These are phyloP conservation scores for Sutorius eximius DNA, from an alignment of 1,284 basidiomycete species.

Conservation along the genomic window DNA sequence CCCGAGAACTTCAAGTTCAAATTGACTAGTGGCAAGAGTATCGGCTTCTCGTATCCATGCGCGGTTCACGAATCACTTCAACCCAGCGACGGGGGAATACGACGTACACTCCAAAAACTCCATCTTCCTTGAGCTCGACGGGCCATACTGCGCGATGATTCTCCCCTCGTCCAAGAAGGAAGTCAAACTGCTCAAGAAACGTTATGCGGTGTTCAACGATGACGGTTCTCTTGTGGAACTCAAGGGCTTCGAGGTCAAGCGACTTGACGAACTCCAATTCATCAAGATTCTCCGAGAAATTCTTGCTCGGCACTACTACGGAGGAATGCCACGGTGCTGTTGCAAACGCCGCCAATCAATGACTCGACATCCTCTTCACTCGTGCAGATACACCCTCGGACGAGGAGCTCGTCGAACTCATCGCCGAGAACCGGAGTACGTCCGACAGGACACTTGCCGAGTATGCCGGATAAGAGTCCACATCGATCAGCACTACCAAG, in stretches of 20 bases:
- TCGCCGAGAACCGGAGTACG: slow-evolving; percentile 99
- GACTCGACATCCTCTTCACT: slow-evolving; percentile 94
- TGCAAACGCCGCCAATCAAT: slow-evolving; percentile 92
- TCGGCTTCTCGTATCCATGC: slow-evolving; percentile 97
- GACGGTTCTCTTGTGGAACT: slow-evolving; percentile 96
- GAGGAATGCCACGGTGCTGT: slow-evolving; percentile 96
- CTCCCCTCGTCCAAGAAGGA: slow-evolving; percentile 99
- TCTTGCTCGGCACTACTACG: slow-evolving; percentile 88
- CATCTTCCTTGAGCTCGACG: slow-evolving; percentile 99
- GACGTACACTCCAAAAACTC: slow-evolving; percentile 95
- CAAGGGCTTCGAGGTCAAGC: slow-evolving; percentile 99
- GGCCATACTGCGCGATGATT: slow-evolving; percentile 99
- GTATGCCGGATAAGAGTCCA: slow-evolving; percentile 96
- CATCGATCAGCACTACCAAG: slow-evolving; percentile 95
- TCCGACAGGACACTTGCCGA: slow-evolving; percentile 94
- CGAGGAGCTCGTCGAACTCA: slow-evolving; percentile 95
- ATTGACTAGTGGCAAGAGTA: slow-evolving; percentile 83
- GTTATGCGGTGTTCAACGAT: slow-evolving; percentile 99
- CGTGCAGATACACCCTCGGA: slow-evolving; percentile 84
- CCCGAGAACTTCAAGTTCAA: slow-evolving; percentile 99
- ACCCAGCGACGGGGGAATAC: slow-evolving; percentile 84
- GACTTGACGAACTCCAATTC: slow-evolving; percentile 95
- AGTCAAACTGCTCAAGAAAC: slow-evolving; percentile 98
- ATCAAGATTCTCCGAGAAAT: slow-evolving; percentile 99
- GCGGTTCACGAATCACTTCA: slow-evolving; percentile 92